Evolutionary conservation across 2,329 filamentous ascomycete species (phyloP).

Genomic region (Diaporthe longicolla): DNA sequence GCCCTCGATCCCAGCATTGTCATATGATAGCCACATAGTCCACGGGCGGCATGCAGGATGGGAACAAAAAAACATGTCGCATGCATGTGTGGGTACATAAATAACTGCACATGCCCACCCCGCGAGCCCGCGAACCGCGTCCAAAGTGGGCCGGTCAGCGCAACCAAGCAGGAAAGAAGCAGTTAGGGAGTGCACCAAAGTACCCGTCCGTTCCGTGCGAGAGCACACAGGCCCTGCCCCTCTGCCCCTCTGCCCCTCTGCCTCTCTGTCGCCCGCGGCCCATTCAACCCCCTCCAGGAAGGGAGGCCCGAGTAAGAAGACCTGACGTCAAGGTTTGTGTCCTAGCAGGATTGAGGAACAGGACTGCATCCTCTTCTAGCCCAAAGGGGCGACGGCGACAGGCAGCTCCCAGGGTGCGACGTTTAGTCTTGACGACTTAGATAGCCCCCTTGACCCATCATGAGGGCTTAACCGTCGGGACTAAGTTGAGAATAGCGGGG

Average conservation of each 20-base stretch:
- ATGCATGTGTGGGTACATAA: conserved; percentile 32
- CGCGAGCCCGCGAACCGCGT: background rate
- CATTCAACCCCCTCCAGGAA: background rate
- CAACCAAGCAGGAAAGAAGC: background rate
- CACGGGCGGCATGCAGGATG: conserved; percentile 1
- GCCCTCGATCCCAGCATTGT: background rate
- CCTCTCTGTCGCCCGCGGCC: background rate
- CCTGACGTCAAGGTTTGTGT: conserved; percentile 29
- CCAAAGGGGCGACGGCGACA: conserved; percentile 25
- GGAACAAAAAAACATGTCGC: conserved; percentile 8
- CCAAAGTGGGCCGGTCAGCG: conserved; percentile 16
- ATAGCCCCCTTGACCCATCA: background rate
- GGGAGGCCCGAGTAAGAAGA: background rate
- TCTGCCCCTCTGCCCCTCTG: too few species aligned
- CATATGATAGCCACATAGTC: conserved; percentile 33
- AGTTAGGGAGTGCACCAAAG: background rate
- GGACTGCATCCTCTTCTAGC: conserved; percentile 28
- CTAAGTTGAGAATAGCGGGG: conserved; percentile 32
- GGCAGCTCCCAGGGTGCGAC: conserved; percentile 17
- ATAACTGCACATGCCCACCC: conserved; percentile 28
- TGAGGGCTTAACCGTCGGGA: conserved; percentile 15
- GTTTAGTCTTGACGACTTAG: conserved; percentile 23
- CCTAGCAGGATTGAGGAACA: conserved; percentile 23
- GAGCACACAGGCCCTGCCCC: background rate
- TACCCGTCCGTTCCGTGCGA: conserved; percentile 26